Evolutionary conservation across 176 grass and related monocot species (phyloP).

Genomic region (Juncus inflexus): DNA sequence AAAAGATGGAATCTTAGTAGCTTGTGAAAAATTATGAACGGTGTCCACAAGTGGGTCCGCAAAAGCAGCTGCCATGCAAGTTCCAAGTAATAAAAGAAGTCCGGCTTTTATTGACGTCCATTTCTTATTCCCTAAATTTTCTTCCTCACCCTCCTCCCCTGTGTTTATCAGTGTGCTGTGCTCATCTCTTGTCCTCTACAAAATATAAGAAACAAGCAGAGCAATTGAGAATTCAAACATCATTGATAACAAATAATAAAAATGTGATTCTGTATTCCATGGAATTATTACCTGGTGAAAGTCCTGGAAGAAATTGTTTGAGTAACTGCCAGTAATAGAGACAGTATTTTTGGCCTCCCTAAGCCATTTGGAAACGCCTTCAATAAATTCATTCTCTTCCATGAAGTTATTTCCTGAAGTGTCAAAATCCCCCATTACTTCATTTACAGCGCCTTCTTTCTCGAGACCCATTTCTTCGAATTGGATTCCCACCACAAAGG

Average conservation of each 20-base stretch:
- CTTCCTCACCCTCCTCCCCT: conserved; percentile 40
- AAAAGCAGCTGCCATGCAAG: conserved; percentile 64
- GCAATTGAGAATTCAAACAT: background rate
- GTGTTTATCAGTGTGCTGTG: conserved; percentile 38
- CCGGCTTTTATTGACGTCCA: conserved; percentile 56
- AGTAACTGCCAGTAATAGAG: conserved; percentile 28
- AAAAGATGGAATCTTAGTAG: conserved; percentile 78
- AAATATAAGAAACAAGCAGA: conserved; percentile 21
- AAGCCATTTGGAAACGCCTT: conserved; percentile 69
- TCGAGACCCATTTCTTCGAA: conserved; percentile 59
- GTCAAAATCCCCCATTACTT: conserved; percentile 70
- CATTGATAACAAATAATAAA: conserved; percentile 1
- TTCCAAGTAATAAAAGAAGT: conserved; percentile 66
- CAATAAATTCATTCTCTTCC: conserved; percentile 59
- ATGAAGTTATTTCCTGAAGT: conserved; percentile 39
- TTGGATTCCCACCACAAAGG: conserved; percentile 55
- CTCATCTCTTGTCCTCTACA: conserved; percentile 71
- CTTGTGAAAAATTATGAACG: conserved; percentile 77
- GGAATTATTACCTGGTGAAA: conserved; percentile 46
- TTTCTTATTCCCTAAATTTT: conserved; percentile 48
- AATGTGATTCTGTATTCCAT: background rate
- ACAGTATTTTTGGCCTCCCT: conserved; percentile 36
- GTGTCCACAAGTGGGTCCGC: conserved; percentile 84
- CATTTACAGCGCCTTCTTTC: conserved; percentile 32
- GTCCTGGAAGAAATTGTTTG: conserved; percentile 50